Base-by-base conservation (phyloP, 768 basidiomycete genomes). In the Leccinum subgranulosum region DNA sequence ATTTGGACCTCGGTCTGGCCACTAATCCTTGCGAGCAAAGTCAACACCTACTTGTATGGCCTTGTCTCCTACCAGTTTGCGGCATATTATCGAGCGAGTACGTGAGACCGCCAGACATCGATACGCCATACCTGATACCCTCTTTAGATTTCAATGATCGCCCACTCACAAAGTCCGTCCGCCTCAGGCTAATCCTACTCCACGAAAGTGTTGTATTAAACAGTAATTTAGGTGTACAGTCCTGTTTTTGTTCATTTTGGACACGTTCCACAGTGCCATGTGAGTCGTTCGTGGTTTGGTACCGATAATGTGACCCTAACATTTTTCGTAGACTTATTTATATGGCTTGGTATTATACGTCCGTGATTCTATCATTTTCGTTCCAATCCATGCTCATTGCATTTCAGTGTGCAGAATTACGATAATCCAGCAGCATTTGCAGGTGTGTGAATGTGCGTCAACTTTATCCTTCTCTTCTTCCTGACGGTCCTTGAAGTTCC, bases 51-150 rank as follows among this genome's bases (percentile, higher is more conserved):
- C 33, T 60, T 80, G 14, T 80, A 76, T 54, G 78, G 78, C 1
- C 67, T 79, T 19, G 78, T 79, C 57, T 69, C 71, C 9, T 77
- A 73, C 63, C 77, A 79, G 56, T 80, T 79, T 58, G 68, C 74
- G 8, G 62, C 70, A 3, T 79, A 80, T 56, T 69, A 72, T 59
- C 70, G 66, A 50, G 57, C 57, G 39, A 43, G 58, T 56, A 53
- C 51, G 67, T 56, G 3, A 29, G 11, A 31, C 29, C 29, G 33
- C 4, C 25, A 8, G 21, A n/a, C 8, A 45, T 41, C n/a, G 8
- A 41, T 41, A 1, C 39, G 4, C 10, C 17, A 46, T 46, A 21
- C 23, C 45, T 46, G 45, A 21, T 46, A 25, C 19, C 17, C 14
- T 12, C 11, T 15, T 46, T 23, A 66, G 65, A 52, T 28, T 66